These are phyloP conservation scores for Antitrichia curtipendula DNA, from an alignment of 225 moss, liverwort and hornwort species.

Conservation along the genomic window DNA sequence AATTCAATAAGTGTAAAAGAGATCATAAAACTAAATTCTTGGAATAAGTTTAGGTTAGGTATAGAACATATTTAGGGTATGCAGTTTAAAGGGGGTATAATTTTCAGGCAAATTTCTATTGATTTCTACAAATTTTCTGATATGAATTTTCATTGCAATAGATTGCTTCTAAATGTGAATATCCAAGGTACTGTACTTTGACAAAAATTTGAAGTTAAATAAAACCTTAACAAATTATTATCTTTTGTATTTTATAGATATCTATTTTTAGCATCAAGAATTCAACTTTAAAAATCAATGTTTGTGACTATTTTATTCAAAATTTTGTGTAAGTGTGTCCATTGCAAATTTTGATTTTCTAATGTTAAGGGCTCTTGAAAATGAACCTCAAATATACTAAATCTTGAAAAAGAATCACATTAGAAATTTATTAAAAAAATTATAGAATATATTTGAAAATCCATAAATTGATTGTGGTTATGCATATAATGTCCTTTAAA, in stretches of 20 bases:
- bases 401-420: background rate
- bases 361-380: background rate
- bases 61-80: fast-evolving
- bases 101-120: fast-evolving
- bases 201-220: too few species aligned
- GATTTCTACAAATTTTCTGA: fast-evolving
- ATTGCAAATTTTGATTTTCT: background rate
- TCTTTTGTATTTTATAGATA: background rate
- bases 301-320: background rate
- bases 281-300: fast-evolving
- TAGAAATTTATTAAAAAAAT: background rate
- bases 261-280: background rate
- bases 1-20: background rate
- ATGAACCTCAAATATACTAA: background rate
- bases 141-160: background rate
- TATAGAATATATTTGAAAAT: background rate
- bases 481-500: too few species aligned
- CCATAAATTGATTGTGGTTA: background rate
- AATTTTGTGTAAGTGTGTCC: background rate
- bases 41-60: background rate
- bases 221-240: too few species aligned
- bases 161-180: background rate
- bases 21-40: background rate
- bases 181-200: too few species aligned
- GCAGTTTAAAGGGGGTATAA: fast-evolving